Percentiles rank a stretch among this genome's conserved stretches.
Evolutionary conservation across 108 stramenopile species (phyloP).

Genomic region (Discostella pseudostelligera): DNA sequence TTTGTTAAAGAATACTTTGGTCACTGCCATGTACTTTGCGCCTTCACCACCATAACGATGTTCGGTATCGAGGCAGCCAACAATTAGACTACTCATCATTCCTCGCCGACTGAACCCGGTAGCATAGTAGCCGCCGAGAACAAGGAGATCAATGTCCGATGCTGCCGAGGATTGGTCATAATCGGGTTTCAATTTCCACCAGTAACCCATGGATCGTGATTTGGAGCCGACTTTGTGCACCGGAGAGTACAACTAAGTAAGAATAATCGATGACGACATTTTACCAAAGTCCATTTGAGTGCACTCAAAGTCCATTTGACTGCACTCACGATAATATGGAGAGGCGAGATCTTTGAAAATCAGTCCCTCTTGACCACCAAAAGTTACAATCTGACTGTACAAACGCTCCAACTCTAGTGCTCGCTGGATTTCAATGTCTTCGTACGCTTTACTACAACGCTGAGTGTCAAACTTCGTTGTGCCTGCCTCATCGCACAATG

Average conservation of each 20-base stretch:
- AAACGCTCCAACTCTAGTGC: slow-evolving; percentile 59
- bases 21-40: slow-evolving; percentile 56
- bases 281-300: not conserved
- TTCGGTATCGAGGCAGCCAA: slow-evolving; percentile 67
- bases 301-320: not conserved
- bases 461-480: slow-evolving; percentile 36
- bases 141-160: slow-evolving; percentile 68
- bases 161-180: slow-evolving; percentile 29
- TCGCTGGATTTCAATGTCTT: slow-evolving; percentile 60
- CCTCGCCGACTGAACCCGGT: slow-evolving; percentile 19
- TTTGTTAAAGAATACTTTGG: slow-evolving; percentile 52
- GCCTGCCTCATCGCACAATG: slow-evolving; percentile 25
- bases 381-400: slow-evolving; percentile 66
- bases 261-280: not conserved
- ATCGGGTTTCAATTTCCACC: slow-evolving; percentile 65
- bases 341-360: slow-evolving; percentile 79
- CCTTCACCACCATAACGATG: slow-evolving; percentile 24
- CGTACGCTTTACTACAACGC: slow-evolving; percentile 37
- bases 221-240: slow-evolving; percentile 47
- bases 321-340: slow-evolving; percentile 45
- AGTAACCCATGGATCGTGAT: slow-evolving; percentile 58
- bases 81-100: slow-evolving; percentile 55
- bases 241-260: slow-evolving; percentile 11
- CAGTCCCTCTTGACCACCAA: slow-evolving; percentile 68
- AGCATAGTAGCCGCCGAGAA: slow-evolving; percentile 41